Percentiles rank a stretch among this genome's conserved stretches.
Conservation (phyloP, 1,139 yeast species). For the Debaryomyces psychrophilus region DNA sequence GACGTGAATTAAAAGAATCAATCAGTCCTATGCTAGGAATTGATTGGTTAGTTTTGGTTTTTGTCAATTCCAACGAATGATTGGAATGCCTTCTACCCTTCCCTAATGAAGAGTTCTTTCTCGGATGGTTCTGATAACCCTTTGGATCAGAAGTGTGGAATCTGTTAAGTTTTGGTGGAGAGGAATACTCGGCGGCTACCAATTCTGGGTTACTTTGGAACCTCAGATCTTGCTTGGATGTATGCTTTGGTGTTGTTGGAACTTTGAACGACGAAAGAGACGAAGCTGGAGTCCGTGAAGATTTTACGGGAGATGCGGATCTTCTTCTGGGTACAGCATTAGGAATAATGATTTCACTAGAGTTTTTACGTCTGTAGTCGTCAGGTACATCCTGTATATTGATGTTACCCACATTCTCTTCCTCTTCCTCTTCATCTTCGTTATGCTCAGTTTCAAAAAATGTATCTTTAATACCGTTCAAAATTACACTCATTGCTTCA, state of each 20-base stretch:
- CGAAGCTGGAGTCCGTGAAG: constrained; percentile 24
- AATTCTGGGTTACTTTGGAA: constrained; percentile 24
- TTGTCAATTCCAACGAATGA: constrained; percentile 8
- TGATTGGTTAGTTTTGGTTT: constrained; percentile 9
- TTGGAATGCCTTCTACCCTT: constrained; percentile 9
- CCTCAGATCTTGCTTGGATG: background rate
- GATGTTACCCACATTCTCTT: constrained; percentile 11
- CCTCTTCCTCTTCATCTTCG: constrained; percentile 12
- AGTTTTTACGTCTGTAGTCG: background rate
- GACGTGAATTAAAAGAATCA: constrained; percentile 9
- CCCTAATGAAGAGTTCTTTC: constrained; percentile 2
- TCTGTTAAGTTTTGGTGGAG: constrained; percentile 17
- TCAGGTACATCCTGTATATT: background rate
- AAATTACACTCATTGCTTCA: constrained; percentile 15
- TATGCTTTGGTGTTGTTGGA: constrained; percentile 12
- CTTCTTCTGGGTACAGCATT: constrained; percentile 5
- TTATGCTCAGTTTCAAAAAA: constrained; percentile 12
- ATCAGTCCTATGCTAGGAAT: constrained; percentile 10
- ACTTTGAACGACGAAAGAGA: constrained; percentile 29
- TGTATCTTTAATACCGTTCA: constrained; percentile 14
- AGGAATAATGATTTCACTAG: background rate
- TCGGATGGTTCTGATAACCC: background rate
- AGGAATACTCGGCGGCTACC: constrained; percentile 9
- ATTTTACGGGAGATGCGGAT: constrained; percentile 15
- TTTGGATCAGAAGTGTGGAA: constrained; percentile 19